phyloP scores from a whole-genome alignment of 1,284 basidiomycete genomes.

The Cutaneotrichosporon cavernicola region DNA sequence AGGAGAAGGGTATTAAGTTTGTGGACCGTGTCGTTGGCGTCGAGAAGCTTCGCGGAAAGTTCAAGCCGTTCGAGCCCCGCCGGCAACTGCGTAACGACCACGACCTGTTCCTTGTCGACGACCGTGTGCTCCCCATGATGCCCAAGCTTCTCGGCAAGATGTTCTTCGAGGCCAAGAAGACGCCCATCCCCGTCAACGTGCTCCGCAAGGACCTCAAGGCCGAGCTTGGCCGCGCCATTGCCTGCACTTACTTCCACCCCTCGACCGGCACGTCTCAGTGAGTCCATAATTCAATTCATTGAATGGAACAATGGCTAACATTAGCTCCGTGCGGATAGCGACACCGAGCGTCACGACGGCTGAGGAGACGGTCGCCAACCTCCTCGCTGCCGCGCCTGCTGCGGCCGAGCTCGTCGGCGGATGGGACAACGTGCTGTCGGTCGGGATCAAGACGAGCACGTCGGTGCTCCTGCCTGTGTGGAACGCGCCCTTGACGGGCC shows the following conservation, averaged over 20 bases:
- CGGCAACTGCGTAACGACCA: conserved; percentile 82
- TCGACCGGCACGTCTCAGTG: conserved; percentile 88
- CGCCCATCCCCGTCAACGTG: conserved; percentile 88
- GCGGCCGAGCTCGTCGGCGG: conserved; percentile 69
- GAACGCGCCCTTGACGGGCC: conserved; percentile 63
- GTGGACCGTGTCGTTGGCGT: conserved; percentile 90
- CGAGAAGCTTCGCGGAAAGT: conserved; percentile 84
- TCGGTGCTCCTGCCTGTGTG: conserved; percentile 87
- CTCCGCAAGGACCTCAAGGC: conserved; percentile 81
- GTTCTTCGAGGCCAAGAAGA: conserved; percentile 95
- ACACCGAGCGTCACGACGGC: conserved; percentile 66
- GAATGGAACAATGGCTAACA: conserved; percentile 6
- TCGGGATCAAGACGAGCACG: conserved; percentile 87
- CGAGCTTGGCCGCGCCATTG: conserved; percentile 85
- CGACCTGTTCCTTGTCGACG: conserved; percentile 89
- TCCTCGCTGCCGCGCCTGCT: conserved; percentile 75
- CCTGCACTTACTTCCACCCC: conserved; percentile 90
- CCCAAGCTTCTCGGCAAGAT: conserved; percentile 83
- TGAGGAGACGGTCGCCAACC: conserved; percentile 71
- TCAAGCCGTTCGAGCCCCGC: conserved; percentile 87
- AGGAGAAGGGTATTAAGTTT: conserved; percentile 73
- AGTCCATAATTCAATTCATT: conserved; percentile 36
- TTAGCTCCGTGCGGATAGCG: conserved; percentile 80
- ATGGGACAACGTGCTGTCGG: conserved; percentile 87
- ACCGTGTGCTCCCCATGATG: conserved; percentile 80